A percentile compares a stretch with the other conserved stretches of the same genome.
Evolutionary conservation across 2,329 filamentous ascomycete species (phyloP).

Genomic region (Chrysoporthe puriensis): DNA sequence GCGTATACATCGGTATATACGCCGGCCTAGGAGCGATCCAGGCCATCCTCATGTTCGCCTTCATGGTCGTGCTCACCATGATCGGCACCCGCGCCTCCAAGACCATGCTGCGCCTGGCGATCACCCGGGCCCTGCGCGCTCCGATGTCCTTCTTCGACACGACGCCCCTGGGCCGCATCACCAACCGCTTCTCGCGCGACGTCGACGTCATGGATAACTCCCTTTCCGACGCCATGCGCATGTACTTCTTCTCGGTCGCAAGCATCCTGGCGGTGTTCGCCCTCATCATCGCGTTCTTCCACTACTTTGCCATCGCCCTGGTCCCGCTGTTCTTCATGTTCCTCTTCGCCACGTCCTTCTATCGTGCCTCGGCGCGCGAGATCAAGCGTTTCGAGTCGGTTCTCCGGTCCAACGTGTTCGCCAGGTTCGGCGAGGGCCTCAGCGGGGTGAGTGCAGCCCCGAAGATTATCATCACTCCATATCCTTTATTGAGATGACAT

Average conservation of each 20-base stretch:
- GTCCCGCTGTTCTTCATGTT: conserved; percentile 64
- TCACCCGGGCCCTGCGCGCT: conserved; percentile 20
- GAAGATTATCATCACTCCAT: neutral
- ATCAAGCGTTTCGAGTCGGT: conserved; percentile 71
- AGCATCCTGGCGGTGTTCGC: conserved; percentile 66
- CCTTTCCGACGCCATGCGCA: conserved; percentile 66
- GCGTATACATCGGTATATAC: conserved; percentile 55
- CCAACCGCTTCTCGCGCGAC: conserved; percentile 72
- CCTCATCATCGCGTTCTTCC: conserved; percentile 68
- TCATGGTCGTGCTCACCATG: conserved; percentile 64
- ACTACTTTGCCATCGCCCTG: conserved; percentile 69
- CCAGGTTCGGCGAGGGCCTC: conserved; percentile 67
- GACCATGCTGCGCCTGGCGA: conserved; percentile 53
- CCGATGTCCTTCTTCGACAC: conserved; percentile 62
- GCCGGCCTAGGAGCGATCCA: conserved; percentile 61
- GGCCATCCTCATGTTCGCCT: conserved; percentile 63
- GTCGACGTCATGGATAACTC: conserved; percentile 73
- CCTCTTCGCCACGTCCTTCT: conserved; percentile 65
- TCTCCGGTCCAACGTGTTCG: conserved; percentile 66
- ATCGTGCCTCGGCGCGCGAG: conserved; percentile 68
- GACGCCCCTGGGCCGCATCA: conserved; percentile 69
- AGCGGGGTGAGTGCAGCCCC: conserved; percentile 48
- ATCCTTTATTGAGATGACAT: too few relatives aligned
- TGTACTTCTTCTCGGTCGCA: conserved; percentile 66
- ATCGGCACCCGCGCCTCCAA: conserved; percentile 68